Evolutionary conservation across 1,284 basidiomycete genomes (phyloP).

Genomic region (Somion occarium): DNA sequence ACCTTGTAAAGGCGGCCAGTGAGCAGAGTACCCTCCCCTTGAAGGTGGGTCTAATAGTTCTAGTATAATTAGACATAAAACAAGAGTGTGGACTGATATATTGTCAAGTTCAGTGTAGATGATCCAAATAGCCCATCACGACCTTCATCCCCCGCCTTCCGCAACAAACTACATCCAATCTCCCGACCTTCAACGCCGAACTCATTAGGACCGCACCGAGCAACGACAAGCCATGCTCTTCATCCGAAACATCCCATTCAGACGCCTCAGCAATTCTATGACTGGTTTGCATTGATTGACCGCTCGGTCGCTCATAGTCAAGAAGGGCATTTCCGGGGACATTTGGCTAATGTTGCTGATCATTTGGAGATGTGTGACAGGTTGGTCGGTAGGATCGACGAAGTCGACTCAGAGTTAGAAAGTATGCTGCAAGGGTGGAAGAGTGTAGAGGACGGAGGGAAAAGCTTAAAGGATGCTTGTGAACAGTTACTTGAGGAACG

Average conservation of each 20-base stretch:
- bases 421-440: constrained; percentile 80
- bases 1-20: constrained; percentile 56
- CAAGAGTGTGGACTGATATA: constrained; percentile 2
- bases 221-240: constrained; percentile 39
- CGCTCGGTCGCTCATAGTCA: constrained; percentile 86
- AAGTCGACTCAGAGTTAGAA: constrained; percentile 69
- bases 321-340: constrained; percentile 83
- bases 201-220: constrained; percentile 10
- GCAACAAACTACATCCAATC: constrained; percentile 28
- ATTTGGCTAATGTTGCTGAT: constrained; percentile 69
- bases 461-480: constrained; percentile 85
- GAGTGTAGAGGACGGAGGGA: constrained; percentile 84
- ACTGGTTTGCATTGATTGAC: constrained; percentile 88
- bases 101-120: constrained; percentile 34
- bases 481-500: constrained; percentile 84
- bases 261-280: constrained; percentile 91
- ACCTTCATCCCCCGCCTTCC: constrained; percentile 37
- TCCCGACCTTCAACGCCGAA: constrained; percentile 33
- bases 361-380: constrained; percentile 74
- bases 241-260: constrained; percentile 72
- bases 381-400: constrained; percentile 64
- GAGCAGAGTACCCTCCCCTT: constrained; percentile 61
- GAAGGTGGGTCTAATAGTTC: constrained; percentile 48
- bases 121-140: constrained; percentile 33
- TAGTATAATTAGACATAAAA: neutral